Evolutionary conservation across 31 red algal genomes (phyloP).

Genomic region (Endocladia muricata): DNA sequence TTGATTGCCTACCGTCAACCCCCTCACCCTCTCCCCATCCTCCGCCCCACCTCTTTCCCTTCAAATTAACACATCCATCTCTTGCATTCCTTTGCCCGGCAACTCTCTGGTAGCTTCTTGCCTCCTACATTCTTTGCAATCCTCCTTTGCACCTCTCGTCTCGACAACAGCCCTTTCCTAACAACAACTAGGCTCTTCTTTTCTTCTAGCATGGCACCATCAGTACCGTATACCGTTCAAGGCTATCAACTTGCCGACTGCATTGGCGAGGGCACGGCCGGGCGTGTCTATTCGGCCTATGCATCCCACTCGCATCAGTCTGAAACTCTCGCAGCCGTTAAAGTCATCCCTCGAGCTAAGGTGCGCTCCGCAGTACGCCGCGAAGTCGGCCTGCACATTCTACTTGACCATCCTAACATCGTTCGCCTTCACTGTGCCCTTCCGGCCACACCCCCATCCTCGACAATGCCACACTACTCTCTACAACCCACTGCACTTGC

Average conservation of each 20-base stretch:
- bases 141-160: too few relatives aligned
- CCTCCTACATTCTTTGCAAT: too few relatives aligned
- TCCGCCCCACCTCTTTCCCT: too few relatives aligned
- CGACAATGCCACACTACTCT: background rate
- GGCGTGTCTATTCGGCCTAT: constrained; percentile 23
- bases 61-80: too few relatives aligned
- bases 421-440: constrained; percentile 29
- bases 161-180: too few relatives aligned
- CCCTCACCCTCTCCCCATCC: too few relatives aligned
- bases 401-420: constrained; percentile 48
- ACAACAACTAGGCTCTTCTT: background rate
- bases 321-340: too few relatives aligned
- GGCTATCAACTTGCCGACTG: constrained; percentile 20
- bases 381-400: constrained; percentile 31
- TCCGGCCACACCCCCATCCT: constrained; percentile 4
- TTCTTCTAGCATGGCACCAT: constrained; percentile 11
- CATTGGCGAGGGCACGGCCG: constrained; percentile 44
- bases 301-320: too few relatives aligned
- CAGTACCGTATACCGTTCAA: constrained; percentile 5
- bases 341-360: constrained; percentile 49
- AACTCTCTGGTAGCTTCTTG: too few relatives aligned
- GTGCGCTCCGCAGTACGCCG: constrained; percentile 26
- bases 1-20: too few relatives aligned
- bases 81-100: too few relatives aligned
- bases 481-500: constrained; percentile 31